Percentiles rank a stretch among this genome's conserved stretches.
Evolutionary conservation across 306 rosid genomes (phyloP).

Genomic region (Ormosia emarginata): DNA sequence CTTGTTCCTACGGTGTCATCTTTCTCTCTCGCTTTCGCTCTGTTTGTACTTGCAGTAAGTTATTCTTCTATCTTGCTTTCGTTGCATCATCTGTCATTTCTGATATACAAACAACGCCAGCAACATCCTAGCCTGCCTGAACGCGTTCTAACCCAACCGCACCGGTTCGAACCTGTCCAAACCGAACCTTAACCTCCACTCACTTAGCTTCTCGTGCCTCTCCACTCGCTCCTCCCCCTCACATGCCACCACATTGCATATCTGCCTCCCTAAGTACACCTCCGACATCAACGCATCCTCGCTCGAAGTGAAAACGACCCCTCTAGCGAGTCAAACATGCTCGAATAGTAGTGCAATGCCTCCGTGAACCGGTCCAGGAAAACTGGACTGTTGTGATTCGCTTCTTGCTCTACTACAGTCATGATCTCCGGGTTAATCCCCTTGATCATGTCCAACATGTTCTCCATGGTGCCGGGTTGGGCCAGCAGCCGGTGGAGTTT

Average conservation of each 20-base stretch:
- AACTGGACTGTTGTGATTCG: slow-evolving; percentile 51
- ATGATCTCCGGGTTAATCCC: slow-evolving; percentile 49
- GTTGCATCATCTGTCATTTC: not conserved
- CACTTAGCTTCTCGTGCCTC: slow-evolving; percentile 56
- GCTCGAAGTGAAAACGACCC: slow-evolving; percentile 36
- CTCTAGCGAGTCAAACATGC: slow-evolving; percentile 60
- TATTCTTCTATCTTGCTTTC: slow-evolving; percentile 11
- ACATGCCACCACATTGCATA: slow-evolving; percentile 64
- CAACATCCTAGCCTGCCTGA: slow-evolving; percentile 61
- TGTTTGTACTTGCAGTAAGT: not conserved
- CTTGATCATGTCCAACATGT: slow-evolving; percentile 42
- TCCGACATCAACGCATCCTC: slow-evolving; percentile 51
- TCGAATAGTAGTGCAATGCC: slow-evolving; percentile 60
- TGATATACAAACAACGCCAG: slow-evolving; percentile 32
- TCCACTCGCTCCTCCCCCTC: slow-evolving; percentile 62
- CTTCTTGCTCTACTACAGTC: slow-evolving; percentile 60
- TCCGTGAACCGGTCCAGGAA: slow-evolving; percentile 65
- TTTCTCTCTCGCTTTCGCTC: not conserved
- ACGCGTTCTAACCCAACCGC: slow-evolving; percentile 62
- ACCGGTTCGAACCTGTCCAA: slow-evolving; percentile 54
- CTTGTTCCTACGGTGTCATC: not conserved
- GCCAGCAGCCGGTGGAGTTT: slow-evolving; percentile 54
- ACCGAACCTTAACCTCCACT: slow-evolving; percentile 50
- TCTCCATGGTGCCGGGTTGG: slow-evolving; percentile 41
- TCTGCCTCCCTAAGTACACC: slow-evolving; percentile 58